Evolutionary conservation across 257 asterid species (phyloP).

Genomic region (Penstemon davidsonii): DNA sequence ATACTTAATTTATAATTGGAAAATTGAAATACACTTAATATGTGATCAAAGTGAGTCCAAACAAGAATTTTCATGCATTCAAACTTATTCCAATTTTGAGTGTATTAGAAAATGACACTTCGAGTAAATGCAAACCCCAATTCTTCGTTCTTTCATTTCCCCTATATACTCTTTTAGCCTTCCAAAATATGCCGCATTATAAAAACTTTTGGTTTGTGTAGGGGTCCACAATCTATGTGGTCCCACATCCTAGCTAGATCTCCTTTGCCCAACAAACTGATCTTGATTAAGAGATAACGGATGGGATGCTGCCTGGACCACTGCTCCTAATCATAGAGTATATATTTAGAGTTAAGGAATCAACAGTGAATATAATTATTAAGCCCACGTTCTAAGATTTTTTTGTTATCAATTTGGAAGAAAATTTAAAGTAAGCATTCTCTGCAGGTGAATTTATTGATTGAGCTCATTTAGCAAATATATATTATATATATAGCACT

Average conservation of each 20-base stretch:
- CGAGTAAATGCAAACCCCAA: slow-evolving; percentile 28
- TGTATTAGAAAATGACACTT: slow-evolving; percentile 41
- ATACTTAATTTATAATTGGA: no score
- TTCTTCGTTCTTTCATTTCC: slow-evolving; percentile 33
- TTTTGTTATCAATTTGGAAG: slow-evolving; percentile 15
- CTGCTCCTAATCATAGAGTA: slow-evolving; percentile 20
- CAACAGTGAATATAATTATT: neutral
- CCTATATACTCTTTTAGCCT: slow-evolving; percentile 23
- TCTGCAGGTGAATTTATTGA: neutral
- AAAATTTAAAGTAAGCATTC: neutral
- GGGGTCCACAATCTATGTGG: slow-evolving; percentile 29
- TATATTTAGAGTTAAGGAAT: neutral
- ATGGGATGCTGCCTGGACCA: slow-evolving; percentile 29
- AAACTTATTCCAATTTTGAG: slow-evolving; percentile 19
- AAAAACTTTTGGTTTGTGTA: neutral
- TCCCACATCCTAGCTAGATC: slow-evolving; percentile 26
- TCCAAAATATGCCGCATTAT: slow-evolving; percentile 24
- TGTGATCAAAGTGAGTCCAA: no score
- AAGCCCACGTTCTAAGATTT: neutral
- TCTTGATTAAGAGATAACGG: slow-evolving; percentile 30
- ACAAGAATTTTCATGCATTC: no score
- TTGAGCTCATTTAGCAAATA: neutral
- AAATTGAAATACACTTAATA: no score
- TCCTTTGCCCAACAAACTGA: slow-evolving; percentile 25
- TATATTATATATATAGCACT: neutral